These are phyloP conservation scores for Ganoderma sinense DNA, from an alignment of 1,284 basidiomycete genomes.

Conservation along the genomic window DNA sequence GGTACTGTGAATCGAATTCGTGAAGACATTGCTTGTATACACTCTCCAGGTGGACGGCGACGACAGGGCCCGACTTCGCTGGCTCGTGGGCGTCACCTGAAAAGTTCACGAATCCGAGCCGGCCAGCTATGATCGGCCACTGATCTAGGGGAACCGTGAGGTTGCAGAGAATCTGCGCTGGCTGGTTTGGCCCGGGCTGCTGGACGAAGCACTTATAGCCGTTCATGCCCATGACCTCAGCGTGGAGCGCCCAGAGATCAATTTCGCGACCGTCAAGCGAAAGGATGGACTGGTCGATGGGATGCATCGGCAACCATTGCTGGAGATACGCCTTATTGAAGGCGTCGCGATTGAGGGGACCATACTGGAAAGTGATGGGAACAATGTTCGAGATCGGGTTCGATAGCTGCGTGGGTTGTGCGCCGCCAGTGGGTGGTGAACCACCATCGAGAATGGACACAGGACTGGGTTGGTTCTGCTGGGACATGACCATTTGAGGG, in stretches of 20 bases:
- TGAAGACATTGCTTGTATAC: conserved; percentile 66
- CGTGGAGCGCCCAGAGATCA: conserved; percentile 65
- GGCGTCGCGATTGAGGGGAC: conserved; percentile 45
- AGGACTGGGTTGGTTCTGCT: conserved; percentile 26
- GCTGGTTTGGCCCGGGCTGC: neutral
- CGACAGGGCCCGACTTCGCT: conserved; percentile 62
- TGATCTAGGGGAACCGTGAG: conserved; percentile 46
- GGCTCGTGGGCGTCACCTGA: conserved; percentile 63
- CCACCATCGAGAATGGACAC: conserved; percentile 17
- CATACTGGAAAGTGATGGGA: conserved; percentile 4
- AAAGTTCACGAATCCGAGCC: conserved; percentile 68
- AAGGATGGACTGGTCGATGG: conserved; percentile 49
- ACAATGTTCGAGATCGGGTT: conserved; percentile 13
- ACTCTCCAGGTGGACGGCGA: conserved; percentile 64
- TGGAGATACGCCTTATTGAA: conserved; percentile 62
- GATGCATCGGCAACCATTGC: conserved; percentile 52
- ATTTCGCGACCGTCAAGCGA: conserved; percentile 58
- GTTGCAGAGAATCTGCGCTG: neutral
- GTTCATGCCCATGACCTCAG: conserved; percentile 56
- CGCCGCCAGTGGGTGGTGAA: conserved; percentile 15
- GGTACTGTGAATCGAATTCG: conserved; percentile 64
- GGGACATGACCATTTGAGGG: conserved; percentile 21
- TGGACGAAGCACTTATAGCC: neutral
- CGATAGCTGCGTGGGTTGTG: conserved; percentile 23
- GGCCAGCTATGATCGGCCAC: conserved; percentile 72